Conservation (phyloP, 495 filamentous ascomycete species). For the Glutinoglossum americanum region DNA sequence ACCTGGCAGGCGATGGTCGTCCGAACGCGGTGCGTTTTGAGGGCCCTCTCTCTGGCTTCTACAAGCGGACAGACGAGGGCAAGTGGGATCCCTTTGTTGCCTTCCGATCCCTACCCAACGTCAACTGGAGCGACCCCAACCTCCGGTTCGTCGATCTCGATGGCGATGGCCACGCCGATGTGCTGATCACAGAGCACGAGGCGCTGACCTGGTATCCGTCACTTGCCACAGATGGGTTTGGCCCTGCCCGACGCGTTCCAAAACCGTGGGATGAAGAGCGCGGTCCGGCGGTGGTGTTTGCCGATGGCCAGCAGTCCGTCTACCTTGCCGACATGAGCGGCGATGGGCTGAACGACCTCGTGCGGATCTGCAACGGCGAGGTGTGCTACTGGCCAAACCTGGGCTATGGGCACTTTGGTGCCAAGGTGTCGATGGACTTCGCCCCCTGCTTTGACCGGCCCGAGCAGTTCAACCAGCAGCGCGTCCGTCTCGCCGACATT, state of each 20-base stretch:
- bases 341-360: not conserved
- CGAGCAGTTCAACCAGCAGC: constrained; percentile 6
- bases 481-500: constrained; percentile 14
- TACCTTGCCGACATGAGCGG: not conserved
- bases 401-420: constrained; percentile 18
- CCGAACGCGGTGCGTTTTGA: not conserved
- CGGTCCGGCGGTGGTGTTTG: not conserved
- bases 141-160: constrained; percentile 12
- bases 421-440: constrained; percentile 15
- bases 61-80: not conserved
- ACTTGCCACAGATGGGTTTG: constrained; percentile 6
- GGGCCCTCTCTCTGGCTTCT: not conserved
- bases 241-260: no score
- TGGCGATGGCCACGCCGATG: constrained; percentile 13
- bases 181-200: constrained; percentile 9
- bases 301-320: not conserved
- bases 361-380: not conserved
- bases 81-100: not conserved
- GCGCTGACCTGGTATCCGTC: constrained; percentile 9
- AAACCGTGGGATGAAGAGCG: not conserved
- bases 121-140: constrained; percentile 2
- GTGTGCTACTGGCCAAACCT: constrained; percentile 17
- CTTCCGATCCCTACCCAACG: constrained; percentile 2
- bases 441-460: constrained; percentile 10
- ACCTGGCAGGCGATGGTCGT: not conserved